A percentile compares a stretch with the other conserved stretches of the same genome.
phyloP scores from a whole-genome alignment of 140 eudicot species.

The Erigeron philadelphicus region DNA sequence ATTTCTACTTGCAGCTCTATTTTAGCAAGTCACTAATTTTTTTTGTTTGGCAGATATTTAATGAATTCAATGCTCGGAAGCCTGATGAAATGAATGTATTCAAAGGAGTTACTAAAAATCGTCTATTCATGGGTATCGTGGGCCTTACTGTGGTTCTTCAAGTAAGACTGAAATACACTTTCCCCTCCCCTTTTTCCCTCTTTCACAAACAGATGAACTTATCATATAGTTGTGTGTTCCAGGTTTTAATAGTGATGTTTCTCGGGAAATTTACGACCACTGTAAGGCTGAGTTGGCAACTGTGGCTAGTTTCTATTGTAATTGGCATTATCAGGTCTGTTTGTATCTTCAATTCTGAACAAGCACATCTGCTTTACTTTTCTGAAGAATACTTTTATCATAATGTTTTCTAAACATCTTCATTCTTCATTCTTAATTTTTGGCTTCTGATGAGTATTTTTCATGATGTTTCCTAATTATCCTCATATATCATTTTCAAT shows the following conservation, averaged over 20 bases:
- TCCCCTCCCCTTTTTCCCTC: neutral
- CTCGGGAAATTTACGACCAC: constrained; percentile 78
- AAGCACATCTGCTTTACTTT: neutral
- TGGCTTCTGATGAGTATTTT: neutral
- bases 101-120: constrained; percentile 70
- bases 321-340: constrained; percentile 68
- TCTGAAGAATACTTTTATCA: neutral
- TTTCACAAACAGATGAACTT: neutral
- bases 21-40: neutral
- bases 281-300: constrained; percentile 69
- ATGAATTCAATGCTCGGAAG: constrained; percentile 87
- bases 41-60: constrained; percentile 47
- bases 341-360: neutral
- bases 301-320: constrained; percentile 74
- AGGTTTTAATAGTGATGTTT: constrained; percentile 66
- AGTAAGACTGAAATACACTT: constrained; percentile 29
- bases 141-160: constrained; percentile 66
- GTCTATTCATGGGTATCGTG: constrained; percentile 73
- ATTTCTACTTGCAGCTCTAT: neutral
- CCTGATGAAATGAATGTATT: constrained; percentile 81
- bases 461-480: neutral
- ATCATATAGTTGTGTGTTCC: constrained; percentile 3
- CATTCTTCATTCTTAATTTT: neutral
- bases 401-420: too few species aligned
- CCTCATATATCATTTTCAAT: constrained; percentile 9